Evolutionary conservation across 768 basidiomycete genomes (phyloP).

Genomic region (Phaeotremella fagi): DNA sequence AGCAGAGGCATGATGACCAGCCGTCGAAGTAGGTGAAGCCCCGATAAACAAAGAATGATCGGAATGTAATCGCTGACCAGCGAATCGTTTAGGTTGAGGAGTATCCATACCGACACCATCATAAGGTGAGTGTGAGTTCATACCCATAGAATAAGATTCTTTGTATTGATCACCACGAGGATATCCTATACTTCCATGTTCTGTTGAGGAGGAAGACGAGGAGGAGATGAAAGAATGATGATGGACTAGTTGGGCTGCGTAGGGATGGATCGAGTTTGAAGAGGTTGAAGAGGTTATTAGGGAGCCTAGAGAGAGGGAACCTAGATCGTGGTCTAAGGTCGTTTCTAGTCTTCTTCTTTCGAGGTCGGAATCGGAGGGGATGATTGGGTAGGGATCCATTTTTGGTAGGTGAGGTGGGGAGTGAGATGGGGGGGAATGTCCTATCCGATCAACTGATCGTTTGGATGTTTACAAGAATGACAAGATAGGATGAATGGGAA

Average conservation of each 20-base stretch:
- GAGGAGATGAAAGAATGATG: constrained; percentile 8
- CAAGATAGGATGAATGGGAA: no score
- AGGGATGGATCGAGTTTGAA: constrained; percentile 1
- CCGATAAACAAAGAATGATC: constrained; percentile 23
- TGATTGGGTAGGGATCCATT: constrained; percentile 29
- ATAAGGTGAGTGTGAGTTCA: no score
- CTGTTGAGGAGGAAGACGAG: not conserved
- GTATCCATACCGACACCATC: no score
- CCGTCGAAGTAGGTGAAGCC: constrained; percentile 60
- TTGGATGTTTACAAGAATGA: no score
- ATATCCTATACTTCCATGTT: constrained; percentile 11
- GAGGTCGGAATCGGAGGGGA: constrained; percentile 30
- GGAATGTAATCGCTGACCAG: not conserved
- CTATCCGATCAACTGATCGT: no score
- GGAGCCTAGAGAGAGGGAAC: constrained; percentile 24
- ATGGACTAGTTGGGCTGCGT: not conserved
- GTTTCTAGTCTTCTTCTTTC: constrained; percentile 38
- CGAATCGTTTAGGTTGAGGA: not conserved
- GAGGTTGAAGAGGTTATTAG: constrained; percentile 11
- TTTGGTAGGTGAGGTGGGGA: no score
- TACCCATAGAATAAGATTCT: no score
- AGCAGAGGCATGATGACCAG: constrained; percentile 82
- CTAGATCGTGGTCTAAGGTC: constrained; percentile 38
- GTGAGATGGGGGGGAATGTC: not conserved
- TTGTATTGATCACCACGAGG: constrained; percentile 12